Percentiles rank a stretch among this genome's conserved stretches.
phyloP scores from a whole-genome alignment of 108 stramenopile genomes.

The Fistulifera solaris region DNA sequence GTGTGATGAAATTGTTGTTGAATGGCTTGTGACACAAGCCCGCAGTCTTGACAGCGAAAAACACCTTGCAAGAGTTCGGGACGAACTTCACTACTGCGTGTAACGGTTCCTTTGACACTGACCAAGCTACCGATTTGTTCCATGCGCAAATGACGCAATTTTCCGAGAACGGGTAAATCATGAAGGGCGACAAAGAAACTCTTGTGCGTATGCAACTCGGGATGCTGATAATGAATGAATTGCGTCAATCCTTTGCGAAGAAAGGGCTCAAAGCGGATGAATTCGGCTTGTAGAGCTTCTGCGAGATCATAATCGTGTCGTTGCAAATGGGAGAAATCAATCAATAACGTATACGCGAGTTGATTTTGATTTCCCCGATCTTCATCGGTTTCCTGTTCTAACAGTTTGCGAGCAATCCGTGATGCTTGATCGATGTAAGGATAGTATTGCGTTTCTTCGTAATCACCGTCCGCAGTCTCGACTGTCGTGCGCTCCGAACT shows the following conservation, averaged over 20 bases:
- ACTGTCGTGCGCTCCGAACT: constrained; percentile 5
- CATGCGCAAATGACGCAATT: constrained; percentile 67
- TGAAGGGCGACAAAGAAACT: constrained; percentile 78
- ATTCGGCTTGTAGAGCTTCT: constrained; percentile 77
- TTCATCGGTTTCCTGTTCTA: constrained; percentile 16
- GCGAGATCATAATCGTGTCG: constrained; percentile 62
- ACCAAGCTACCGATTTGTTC: constrained; percentile 71
- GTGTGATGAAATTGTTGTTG: constrained; percentile 96
- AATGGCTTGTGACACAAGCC: constrained; percentile 57
- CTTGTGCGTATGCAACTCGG: constrained; percentile 31
- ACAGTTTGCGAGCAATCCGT: constrained; percentile 41
- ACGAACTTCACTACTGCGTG: constrained; percentile 92
- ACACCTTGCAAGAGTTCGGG: constrained; percentile 93
- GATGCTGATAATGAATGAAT: constrained; percentile 52
- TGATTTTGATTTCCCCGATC: constrained; percentile 13
- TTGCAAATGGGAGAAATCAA: constrained; percentile 60
- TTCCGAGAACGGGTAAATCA: constrained; percentile 48
- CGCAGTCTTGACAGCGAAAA: constrained; percentile 94
- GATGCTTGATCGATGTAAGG: constrained; percentile 73
- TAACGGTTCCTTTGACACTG: constrained; percentile 86
- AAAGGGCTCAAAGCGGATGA: constrained; percentile 79
- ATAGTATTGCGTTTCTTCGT: constrained; percentile 19
- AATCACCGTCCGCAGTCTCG: constrained; percentile 19
- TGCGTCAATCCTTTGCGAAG: constrained; percentile 45
- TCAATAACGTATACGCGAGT: constrained; percentile 61